These are phyloP conservation scores for Pochonia chlamydosporia DNA, from an alignment of 2,329 filamentous ascomycete genomes.

Conservation along the genomic window DNA sequence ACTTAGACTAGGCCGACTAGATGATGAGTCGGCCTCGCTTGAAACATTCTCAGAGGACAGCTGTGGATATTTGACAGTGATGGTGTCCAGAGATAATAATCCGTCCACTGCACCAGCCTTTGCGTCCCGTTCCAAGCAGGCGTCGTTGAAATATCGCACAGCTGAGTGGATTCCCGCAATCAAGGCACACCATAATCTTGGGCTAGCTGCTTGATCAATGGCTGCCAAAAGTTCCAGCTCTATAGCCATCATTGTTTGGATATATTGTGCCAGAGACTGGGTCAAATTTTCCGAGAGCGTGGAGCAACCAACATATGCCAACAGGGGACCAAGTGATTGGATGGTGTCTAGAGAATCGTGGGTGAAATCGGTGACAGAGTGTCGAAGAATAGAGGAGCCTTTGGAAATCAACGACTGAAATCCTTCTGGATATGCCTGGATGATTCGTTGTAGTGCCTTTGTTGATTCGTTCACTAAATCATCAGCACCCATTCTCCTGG, in stretches of 20 bases:
- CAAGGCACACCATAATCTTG: conserved; percentile 32
- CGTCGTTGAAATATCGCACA: conserved; percentile 34
- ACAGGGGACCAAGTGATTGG: conserved; percentile 32
- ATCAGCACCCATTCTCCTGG: conserved; percentile 20
- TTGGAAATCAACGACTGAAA: conserved; percentile 28
- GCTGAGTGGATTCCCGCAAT: conserved; percentile 29
- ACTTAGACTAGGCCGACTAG: conserved; percentile 6
- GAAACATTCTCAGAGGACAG: conserved; percentile 15
- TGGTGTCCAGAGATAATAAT: conserved; percentile 8
- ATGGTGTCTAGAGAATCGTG: conserved; percentile 21
- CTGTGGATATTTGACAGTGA: conserved; percentile 21
- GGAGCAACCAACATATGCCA: conserved; percentile 47
- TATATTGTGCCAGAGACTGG: conserved; percentile 32
- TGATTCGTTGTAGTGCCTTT: conserved; percentile 33
- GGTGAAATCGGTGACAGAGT: conserved; percentile 14
- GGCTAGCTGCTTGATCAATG: conserved; percentile 24
- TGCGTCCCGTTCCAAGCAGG: conserved; percentile 23
- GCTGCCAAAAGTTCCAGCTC: conserved; percentile 28
- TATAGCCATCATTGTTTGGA: conserved; percentile 31
- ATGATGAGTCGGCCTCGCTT: conserved; percentile 1
- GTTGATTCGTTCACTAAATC: conserved; percentile 36
- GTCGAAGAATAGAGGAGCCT: conserved; percentile 19
- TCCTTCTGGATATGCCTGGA: conserved; percentile 27
- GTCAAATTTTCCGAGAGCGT: conserved; percentile 8
- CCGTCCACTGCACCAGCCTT: conserved; percentile 15